Evolutionary conservation across 257 asterid species (phyloP), one percentile per base, ranked within the genome.

Genomic region (Solanum lignicaule): DNA sequence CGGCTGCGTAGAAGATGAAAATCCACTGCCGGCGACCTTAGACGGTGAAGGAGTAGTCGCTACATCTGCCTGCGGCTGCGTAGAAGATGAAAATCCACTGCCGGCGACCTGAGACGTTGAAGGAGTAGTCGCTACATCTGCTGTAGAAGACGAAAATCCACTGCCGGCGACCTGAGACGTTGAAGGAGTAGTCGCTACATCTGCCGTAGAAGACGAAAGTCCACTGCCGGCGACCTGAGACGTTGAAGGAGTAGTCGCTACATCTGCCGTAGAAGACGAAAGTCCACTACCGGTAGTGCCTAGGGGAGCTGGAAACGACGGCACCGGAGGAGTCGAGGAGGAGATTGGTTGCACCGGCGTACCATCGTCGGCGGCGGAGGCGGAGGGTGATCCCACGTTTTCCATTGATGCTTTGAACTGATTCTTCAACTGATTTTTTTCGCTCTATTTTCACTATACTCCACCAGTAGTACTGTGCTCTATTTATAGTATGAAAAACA

Each of bases 381-480:
- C 55, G 38, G 60, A 52, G 62, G 89, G 89, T 31, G 87, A 52
- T 82, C 52, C 89, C 89, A 1, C 89, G 65, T 85, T 68, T 82
- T n/a, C 86, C 84, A 52, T 27, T 16, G 85, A 29, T 48, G 55
- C 60, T 8, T 55, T 86, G 68, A 87, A 78, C 55, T 78, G 89
- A 60, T 36, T 65, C 88, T 58, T 72, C 88, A 36, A 48, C 74
- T 72, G 88, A 71, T 85, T 66, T 46, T 46, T 43, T 86, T 86
- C 11, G 36, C 69, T 84, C 9, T 72, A 36, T 46, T 43, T 73
- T 86, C 27, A 33, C 71, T 38, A 5, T 25, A 2, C 74, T 66
- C 33, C 74, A 11, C 20, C 25, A 83, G 14, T n/a, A 10, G 55
- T 33, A 58, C 29, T 68, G n/a, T 15, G 5, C 73, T 66, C 18